Conservation (phyloP, 1,284 basidiomycete genomes). For the Ceratobasidium sp. region DNA sequence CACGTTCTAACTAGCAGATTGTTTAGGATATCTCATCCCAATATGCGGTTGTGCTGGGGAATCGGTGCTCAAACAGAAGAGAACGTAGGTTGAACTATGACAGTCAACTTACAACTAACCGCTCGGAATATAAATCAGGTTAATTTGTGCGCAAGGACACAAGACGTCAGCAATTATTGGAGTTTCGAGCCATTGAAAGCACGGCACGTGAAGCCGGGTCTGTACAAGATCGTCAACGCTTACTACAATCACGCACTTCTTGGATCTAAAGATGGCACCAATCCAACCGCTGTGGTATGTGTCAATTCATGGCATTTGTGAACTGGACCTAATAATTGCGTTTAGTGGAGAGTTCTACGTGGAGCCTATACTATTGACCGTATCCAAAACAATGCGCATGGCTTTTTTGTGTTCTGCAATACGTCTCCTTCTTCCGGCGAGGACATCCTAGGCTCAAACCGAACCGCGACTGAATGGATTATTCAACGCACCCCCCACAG, state of each 20-base stretch:
- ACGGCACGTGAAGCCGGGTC: background rate
- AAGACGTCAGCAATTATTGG: background rate
- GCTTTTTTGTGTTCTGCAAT: background rate
- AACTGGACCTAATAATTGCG: no score
- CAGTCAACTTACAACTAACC: background rate
- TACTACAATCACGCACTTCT: background rate
- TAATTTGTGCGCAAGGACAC: background rate
- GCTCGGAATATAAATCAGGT: background rate
- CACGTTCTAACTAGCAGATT: background rate
- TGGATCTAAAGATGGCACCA: background rate
- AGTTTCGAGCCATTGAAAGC: background rate
- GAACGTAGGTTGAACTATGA: no score
- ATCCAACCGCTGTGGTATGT: background rate
- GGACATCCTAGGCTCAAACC: background rate
- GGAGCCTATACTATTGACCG: conserved; percentile 8
- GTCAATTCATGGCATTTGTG: background rate
- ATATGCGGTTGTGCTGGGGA: background rate
- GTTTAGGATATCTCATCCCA: background rate
- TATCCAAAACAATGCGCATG: conserved; percentile 6
- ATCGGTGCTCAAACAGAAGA: background rate
- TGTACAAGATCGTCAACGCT: background rate
- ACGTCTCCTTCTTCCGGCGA: background rate
- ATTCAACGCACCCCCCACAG: background rate
- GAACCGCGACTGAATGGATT: background rate
- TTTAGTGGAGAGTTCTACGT: background rate